phyloP scores from a whole-genome alignment of 176 grass and related monocot species.

The Zizania latifolia region DNA sequence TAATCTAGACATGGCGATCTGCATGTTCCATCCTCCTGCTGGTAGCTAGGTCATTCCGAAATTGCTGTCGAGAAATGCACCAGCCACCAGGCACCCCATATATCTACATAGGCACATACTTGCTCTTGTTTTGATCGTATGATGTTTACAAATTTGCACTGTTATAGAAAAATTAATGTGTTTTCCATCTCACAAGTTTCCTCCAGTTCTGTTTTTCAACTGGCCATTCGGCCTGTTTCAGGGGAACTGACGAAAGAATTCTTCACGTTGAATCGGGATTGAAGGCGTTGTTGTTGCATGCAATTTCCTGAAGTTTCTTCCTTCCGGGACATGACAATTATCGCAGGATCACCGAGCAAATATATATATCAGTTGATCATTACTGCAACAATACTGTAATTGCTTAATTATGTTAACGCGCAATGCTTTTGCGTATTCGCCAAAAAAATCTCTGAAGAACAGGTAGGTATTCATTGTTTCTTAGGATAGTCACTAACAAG shows the following conservation, averaged over 20 bases:
- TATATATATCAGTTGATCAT: not conserved
- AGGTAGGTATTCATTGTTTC: too few species aligned
- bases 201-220: not conserved
- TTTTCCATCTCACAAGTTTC: not conserved
- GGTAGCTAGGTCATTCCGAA: not conserved
- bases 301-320: not conserved
- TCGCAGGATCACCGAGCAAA: not conserved
- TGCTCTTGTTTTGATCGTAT: not conserved
- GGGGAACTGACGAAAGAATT: not conserved
- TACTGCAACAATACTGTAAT: not conserved
- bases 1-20: too few species aligned
- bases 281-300: not conserved
- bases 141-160: not conserved
- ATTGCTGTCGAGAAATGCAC: not conserved
- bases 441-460: too few species aligned
- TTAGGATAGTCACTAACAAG: too few species aligned
- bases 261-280: not conserved
- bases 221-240: not conserved
- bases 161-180: not conserved
- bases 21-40: not conserved
- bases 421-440: too few species aligned
- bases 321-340: not conserved
- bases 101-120: not conserved
- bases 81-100: too few species aligned
- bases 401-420: too few species aligned